Percentiles rank a stretch among this genome's conserved stretches.
phyloP scores from a whole-genome alignment of 768 basidiomycete genomes.

The Strobilomyces echinocephalus region DNA sequence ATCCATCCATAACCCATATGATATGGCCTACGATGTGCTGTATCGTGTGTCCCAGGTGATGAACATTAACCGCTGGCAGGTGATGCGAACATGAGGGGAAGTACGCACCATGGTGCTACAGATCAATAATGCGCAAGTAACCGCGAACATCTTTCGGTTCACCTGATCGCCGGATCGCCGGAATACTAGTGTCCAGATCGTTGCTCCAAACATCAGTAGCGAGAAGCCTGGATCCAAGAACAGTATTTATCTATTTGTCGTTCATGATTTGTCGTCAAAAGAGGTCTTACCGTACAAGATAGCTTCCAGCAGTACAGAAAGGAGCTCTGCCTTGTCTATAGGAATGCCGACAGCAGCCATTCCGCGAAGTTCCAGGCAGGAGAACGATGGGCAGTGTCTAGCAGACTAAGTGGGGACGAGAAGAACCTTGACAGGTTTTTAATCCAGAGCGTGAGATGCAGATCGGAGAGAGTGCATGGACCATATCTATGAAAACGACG shows the following conservation, averaged over 20 bases:
- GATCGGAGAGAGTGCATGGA: too few species aligned
- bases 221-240: neutral
- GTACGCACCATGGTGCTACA: neutral
- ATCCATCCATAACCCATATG: neutral
- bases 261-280: neutral
- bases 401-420: too few species aligned
- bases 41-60: neutral
- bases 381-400: too few species aligned
- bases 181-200: neutral
- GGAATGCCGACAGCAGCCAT: neutral
- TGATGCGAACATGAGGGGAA: neutral
- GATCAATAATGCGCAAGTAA: neutral
- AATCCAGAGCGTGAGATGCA: too few species aligned
- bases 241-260: neutral
- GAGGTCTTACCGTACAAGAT: neutral
- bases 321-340: neutral
- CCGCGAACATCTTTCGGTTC: neutral
- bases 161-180: neutral
- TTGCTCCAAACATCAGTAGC: neutral
- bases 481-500: too few species aligned
- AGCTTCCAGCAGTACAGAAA: neutral
- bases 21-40: neutral
- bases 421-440: too few species aligned
- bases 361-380: too few species aligned
- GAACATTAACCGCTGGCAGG: neutral